phyloP scores from a whole-genome alignment of 352 stramenopile genomes.

The Aphanomyces invadans region DNA sequence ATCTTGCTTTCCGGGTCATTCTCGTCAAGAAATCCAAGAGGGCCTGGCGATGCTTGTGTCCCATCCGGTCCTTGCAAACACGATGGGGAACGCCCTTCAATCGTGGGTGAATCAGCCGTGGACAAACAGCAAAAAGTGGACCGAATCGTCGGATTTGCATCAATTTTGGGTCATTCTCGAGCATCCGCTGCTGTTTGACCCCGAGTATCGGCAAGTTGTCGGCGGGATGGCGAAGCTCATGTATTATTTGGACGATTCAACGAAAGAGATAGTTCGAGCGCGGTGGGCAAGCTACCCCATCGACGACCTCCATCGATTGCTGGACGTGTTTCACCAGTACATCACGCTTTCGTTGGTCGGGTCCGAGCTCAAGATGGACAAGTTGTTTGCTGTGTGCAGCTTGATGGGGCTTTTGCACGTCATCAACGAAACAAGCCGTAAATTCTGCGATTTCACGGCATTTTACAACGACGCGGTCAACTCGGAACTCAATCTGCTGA shows the following conservation, averaged over 20 bases:
- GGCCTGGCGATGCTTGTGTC: not conserved
- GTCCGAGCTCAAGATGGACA: conserved; percentile 53
- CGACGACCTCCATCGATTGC: conserved; percentile 53
- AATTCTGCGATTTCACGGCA: conserved; percentile 56
- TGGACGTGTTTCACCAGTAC: conserved; percentile 65
- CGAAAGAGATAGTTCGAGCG: conserved; percentile 45
- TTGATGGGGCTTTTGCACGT: conserved; percentile 58
- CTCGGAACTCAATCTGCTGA: conserved; percentile 68
- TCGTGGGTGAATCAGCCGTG: conserved; percentile 61
- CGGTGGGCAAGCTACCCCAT: conserved; percentile 51
- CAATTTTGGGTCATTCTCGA: conserved; percentile 74
- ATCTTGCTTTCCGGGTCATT: conserved; percentile 15
- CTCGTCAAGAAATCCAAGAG: conserved; percentile 14
- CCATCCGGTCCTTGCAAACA: conserved; percentile 33
- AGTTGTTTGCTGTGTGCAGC: conserved; percentile 61
- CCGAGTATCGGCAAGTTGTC: conserved; percentile 61
- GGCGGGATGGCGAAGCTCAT: conserved; percentile 63
- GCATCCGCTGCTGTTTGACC: conserved; percentile 65
- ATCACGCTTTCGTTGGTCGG: conserved; percentile 72
- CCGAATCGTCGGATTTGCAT: conserved; percentile 33
- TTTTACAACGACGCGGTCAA: conserved; percentile 83
- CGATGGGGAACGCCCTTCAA: conserved; percentile 58
- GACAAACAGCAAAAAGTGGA: conserved; percentile 70
- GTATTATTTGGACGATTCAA: conserved; percentile 39
- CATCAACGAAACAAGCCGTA: conserved; percentile 40